phyloP scores from a whole-genome alignment of 2,329 filamentous ascomycete species.

The Epichloe brachyelytri region DNA sequence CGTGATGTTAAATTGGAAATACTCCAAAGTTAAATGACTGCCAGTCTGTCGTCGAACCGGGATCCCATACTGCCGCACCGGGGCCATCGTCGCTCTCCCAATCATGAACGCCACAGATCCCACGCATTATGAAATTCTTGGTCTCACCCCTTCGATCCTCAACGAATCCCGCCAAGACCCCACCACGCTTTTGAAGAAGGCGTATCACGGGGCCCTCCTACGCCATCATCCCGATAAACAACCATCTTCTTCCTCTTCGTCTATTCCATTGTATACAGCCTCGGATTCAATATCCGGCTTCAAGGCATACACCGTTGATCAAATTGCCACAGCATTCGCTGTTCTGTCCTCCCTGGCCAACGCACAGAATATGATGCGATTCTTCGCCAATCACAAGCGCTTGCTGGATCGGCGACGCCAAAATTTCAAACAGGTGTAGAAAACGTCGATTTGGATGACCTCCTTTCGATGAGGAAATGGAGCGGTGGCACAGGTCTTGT shows the following conservation, averaged over 20 bases:
- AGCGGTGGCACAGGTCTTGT: conserved; percentile 44
- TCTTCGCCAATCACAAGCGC: conserved; percentile 22
- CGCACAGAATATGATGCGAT: conserved; percentile 41
- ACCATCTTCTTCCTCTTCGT: conserved; percentile 6
- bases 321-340: conserved; percentile 47
- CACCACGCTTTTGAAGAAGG: conserved; percentile 41
- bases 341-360: conserved; percentile 37
- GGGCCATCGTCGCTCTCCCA: too few relatives aligned
- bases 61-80: background rate
- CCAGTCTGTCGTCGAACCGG: too few relatives aligned
- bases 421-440: conserved; percentile 47
- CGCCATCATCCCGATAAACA: conserved; percentile 53
- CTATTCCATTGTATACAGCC: background rate
- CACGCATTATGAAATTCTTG: conserved; percentile 50
- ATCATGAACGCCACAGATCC: conserved; percentile 7
- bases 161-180: conserved; percentile 28
- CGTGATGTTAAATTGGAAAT: conserved; percentile 1
- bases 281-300: background rate
- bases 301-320: conserved; percentile 41
- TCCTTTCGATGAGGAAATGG: conserved; percentile 36
- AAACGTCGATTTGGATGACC: conserved; percentile 51
- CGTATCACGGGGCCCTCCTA: conserved; percentile 52
- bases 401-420: conserved; percentile 5
- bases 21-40: background rate
- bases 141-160: conserved; percentile 36